phyloP scores from a whole-genome alignment of 2,329 filamentous ascomycete species.

The Sporothrix luriei region DNA sequence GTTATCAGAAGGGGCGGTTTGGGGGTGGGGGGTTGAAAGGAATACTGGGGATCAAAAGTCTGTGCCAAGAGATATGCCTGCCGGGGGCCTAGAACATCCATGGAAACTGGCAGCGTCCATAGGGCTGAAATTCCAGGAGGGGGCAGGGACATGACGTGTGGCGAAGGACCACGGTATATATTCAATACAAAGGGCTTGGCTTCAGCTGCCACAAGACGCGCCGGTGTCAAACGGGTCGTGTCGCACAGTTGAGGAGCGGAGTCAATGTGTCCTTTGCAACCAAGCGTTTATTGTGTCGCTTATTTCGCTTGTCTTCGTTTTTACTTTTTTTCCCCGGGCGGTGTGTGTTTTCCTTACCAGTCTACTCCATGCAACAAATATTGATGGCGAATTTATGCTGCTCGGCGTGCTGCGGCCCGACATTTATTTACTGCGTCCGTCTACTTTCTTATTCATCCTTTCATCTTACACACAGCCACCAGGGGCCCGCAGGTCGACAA shows the following conservation, averaged over 20 bases:
- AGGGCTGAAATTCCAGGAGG: slow-evolving; percentile 7
- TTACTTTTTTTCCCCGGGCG: background rate
- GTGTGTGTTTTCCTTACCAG: background rate
- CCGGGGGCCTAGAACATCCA: background rate
- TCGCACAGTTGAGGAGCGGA: background rate
- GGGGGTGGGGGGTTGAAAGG: background rate
- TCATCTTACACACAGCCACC: background rate
- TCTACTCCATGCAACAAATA: background rate
- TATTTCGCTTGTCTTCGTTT: background rate
- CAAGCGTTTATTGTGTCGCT: background rate
- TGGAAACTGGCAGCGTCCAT: background rate
- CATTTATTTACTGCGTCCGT: background rate
- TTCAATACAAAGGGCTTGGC: slow-evolving; percentile 12
- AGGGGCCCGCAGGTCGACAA: background rate
- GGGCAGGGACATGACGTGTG: background rate
- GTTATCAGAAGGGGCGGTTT: too few species aligned
- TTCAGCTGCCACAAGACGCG: background rate
- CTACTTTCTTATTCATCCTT: background rate
- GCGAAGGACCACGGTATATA: background rate
- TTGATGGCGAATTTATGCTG: background rate
- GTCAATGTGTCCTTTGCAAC: background rate
- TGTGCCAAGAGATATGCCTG: background rate
- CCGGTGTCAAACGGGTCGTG: background rate
- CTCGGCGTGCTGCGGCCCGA: background rate
- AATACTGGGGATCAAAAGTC: background rate